These are phyloP conservation scores for Tagetes patula DNA, from an alignment of 129 eudicot genomes.

Conservation along the genomic window DNA sequence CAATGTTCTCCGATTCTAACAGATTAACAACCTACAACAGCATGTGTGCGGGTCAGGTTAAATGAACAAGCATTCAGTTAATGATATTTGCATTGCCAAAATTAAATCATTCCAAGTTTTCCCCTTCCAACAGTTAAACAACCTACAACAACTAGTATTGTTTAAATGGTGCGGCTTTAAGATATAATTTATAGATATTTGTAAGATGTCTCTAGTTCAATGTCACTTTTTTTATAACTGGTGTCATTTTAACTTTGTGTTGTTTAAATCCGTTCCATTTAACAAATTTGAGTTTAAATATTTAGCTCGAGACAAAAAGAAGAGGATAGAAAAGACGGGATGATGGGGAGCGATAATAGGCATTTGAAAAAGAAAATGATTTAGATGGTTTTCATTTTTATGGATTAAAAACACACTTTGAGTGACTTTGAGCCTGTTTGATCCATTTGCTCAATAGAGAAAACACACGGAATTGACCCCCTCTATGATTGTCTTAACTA, in stretches of 20 bases:
- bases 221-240: not conserved
- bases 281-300: not conserved
- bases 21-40: slow-evolving; percentile 65
- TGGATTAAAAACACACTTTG: not conserved
- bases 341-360: not conserved
- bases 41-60: not conserved
- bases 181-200: not conserved
- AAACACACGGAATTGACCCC: not conserved
- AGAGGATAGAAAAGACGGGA: not conserved
- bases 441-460: no score
- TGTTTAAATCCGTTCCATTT: not conserved
- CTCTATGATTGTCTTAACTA: not conserved
- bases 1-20: slow-evolving; percentile 61
- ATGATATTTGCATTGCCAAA: no score
- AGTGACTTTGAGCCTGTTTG: not conserved
- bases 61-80: no score
- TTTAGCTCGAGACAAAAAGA: not conserved
- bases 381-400: not conserved
- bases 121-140: no score
- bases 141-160: no score
- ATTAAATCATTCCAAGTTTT: no score
- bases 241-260: not conserved
- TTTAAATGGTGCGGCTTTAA: not conserved
- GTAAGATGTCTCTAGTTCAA: not conserved
- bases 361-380: not conserved